Evolutionary conservation across 305 asterid genomes (phyloP), one percentile per base, ranked within the genome.

Genomic region (Fraxinus latifolia): DNA sequence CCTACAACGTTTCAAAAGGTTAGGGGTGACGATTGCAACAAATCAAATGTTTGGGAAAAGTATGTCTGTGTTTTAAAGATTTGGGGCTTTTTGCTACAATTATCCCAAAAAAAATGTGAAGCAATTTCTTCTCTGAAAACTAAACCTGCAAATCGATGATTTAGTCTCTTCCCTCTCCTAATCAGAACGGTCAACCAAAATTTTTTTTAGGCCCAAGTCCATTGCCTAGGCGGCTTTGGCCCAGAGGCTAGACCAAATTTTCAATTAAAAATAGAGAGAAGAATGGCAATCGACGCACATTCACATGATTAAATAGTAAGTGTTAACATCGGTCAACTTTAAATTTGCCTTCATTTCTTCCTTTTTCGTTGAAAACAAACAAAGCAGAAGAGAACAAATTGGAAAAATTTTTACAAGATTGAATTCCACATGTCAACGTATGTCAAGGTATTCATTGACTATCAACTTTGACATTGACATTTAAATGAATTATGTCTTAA

Each of bases 101-200:
- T 34, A 34, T 34, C 39, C 14, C 11, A 11, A 2, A 15, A 17
- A 60, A 19, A 60, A 47, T 47, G 5, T 0, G 19, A 14, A 14
- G 19, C 58, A 19, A 19, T 19, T 21, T 60, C 9, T 7, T 19
- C 31, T 21, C 11, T 21, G 1, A 21, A 60, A 21, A 7, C 4
- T 60, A 60, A 21, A 55, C 68, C 6, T 23, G 19, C 73, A 65
- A 67, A 67, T 67, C 1, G 36, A 76, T 87, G 83, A 94, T 80
- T 93, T 97, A 79, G 97, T 95, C 97, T 62, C 83, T 9, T 80
- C 88, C 25, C 29, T 80, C 39, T 84, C 82, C 19, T 73, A 86
- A 42, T 82, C 77, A 12, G 32, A 53, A 11, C 25, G 78, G 5
- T 80, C 82, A 60, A 0, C 84, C 71, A 82, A 76, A 39, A 77